Evolutionary conservation across 169 alveolate species (phyloP), one percentile per base, ranked within the genome.

Genomic region (Plasmodium gallinaceum): DNA sequence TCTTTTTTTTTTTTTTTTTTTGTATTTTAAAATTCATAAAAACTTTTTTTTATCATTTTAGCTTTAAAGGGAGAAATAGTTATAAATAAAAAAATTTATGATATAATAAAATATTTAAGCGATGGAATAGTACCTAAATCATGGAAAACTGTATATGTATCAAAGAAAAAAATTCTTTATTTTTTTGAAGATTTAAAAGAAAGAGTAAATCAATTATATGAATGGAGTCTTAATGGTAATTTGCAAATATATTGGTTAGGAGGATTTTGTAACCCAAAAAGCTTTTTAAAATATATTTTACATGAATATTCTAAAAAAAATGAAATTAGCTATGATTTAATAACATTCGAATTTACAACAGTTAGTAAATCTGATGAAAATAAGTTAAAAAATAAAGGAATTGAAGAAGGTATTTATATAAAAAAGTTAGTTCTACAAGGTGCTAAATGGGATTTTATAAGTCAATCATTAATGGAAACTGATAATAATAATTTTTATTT

Each of bases 401-500:
- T 98, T 12, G 95, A 95, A 71, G 98, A 98, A 64, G 99, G 99
- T 12, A 97, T 98, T 14, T 97, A 95, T 78, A 90, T 97, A 68
- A 92, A 94, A 91, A 97, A 97, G 62, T 83, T 97, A 61, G 95
- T 92, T 80, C 86, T 98, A 32, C 99, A 98, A 94, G 99, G 99
- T 26, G 99, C 98, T 16, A 94, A 95, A 68, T 98, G 99, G 99
- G 97, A 98, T 86, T 69, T 88, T 16, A 98, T 96, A 51, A 96
- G 94, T 76, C 94, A 93, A 26, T 88, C 93, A 48, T 90, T 97
- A 61, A 88, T 90, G 60, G 99, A 97, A 74, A 98, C 98, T 48
- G 98, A 97, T 65, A 97, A 97, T 20, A 97, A 96, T 97, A 96
- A 96, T 85, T 93, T 97, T 26, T 88, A 85, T 66, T 93, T 93